phyloP scores from a whole-genome alignment of 78 protist species.

The Dictyostelium capitatum region DNA sequence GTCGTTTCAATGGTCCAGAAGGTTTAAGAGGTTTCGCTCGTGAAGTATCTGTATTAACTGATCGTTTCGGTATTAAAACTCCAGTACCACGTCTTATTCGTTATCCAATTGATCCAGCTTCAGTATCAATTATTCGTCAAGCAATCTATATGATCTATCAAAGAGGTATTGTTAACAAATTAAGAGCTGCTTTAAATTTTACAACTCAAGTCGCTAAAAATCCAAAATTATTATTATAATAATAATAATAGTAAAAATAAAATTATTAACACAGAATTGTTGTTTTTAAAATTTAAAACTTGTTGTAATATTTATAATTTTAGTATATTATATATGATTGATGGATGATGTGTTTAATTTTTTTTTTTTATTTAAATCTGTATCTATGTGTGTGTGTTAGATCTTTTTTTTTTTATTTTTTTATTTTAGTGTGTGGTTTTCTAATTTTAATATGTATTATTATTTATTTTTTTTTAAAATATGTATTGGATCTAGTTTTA shows the following conservation, averaged over 20 bases:
- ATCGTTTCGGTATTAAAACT: slow-evolving; percentile 59
- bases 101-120: slow-evolving; percentile 78
- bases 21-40: slow-evolving; percentile 81
- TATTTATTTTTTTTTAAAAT: too few relatives aligned
- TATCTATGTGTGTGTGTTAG: too few relatives aligned
- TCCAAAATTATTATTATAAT: slow-evolving; percentile 70
- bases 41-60: slow-evolving; percentile 72
- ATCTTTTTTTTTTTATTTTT: too few relatives aligned
- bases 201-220: slow-evolving; percentile 41
- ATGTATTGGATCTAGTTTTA: too few relatives aligned
- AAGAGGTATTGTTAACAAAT: slow-evolving; percentile 22
- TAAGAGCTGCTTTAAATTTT: slow-evolving; percentile 44
- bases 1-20: slow-evolving; percentile 88
- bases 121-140: slow-evolving; percentile 78
- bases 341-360: too few relatives aligned
- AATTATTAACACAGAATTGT: not conserved
- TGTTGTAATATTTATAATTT: not conserved
- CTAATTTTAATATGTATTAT: too few relatives aligned
- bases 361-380: too few relatives aligned
- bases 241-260: not conserved
- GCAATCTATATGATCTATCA: slow-evolving; percentile 72
- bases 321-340: too few relatives aligned
- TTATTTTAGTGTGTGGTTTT: too few relatives aligned
- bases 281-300: not conserved
- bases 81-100: slow-evolving; percentile 79